A percentile compares a stretch with the other conserved stretches of the same genome.
Conservation (phyloP, 2,329 filamentous ascomycete species). For the Xylariaceae sp. region DNA sequence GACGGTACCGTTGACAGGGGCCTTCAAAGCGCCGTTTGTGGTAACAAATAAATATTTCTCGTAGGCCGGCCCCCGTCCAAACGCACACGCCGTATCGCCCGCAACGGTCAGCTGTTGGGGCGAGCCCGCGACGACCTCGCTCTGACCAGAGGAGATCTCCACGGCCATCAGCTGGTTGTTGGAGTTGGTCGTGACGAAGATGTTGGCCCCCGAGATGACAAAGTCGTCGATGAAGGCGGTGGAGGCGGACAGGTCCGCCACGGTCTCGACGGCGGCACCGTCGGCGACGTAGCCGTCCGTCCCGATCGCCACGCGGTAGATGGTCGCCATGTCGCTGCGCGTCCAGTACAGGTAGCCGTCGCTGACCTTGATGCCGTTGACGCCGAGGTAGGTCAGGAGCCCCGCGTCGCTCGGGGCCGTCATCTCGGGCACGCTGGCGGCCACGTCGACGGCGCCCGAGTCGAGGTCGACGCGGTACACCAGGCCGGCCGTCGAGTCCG, state of each 20-base stretch:
- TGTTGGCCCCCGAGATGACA: constrained; percentile 10
- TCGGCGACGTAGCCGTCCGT: constrained; percentile 7
- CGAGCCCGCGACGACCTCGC: constrained; percentile 10
- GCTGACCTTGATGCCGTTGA: constrained; percentile 22
- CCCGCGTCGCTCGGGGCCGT: constrained; percentile 5
- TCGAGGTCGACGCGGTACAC: constrained; percentile 20
- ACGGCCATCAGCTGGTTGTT: constrained; percentile 14
- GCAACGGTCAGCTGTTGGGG: constrained; percentile 10
- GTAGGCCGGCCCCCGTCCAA: constrained; percentile 13
- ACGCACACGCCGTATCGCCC: constrained; percentile 13
- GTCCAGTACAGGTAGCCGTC: constrained; percentile 21
- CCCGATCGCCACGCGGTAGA: constrained; percentile 14
- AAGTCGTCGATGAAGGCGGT: constrained; percentile 20
- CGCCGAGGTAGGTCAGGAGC: constrained; percentile 9
- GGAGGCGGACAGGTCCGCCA: constrained; percentile 12
- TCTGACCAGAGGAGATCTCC: constrained; percentile 3
- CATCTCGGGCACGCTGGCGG: constrained; percentile 17
- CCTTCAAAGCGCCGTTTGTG: constrained; percentile 13
- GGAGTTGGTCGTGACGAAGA: constrained; percentile 14
- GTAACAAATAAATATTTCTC: constrained; percentile 15
- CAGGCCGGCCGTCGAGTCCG: constrained; percentile 19
- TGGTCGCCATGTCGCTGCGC: constrained; percentile 11
- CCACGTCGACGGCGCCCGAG: constrained; percentile 11
- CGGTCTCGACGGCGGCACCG: constrained; percentile 8
- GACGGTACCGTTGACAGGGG: constrained; percentile 14